Base-by-base conservation (phyloP, 1,139 yeast genomes). In the Saccharomycopsis hybrid region DNA sequence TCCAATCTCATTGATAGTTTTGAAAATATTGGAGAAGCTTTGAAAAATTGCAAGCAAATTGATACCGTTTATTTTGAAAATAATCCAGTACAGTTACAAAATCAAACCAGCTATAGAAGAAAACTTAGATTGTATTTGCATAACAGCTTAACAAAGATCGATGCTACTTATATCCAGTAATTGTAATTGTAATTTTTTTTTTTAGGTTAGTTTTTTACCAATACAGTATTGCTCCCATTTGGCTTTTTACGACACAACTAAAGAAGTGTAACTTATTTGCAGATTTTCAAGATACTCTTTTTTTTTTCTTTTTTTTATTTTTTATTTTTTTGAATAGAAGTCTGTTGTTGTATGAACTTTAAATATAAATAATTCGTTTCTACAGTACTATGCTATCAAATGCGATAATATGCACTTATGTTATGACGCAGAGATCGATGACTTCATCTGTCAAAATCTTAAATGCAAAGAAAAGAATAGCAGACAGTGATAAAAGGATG, bases 61-160 rank as follows among this genome's bases (percentile, higher is more conserved):
- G 95, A 89, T 52, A 88, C 96, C 0, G 96, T 94, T 4, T 94
- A 94, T 62, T 80, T 94, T 58, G 98, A 94, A 67, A 92, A 94
- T n/a, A 92, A 90, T 60, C 97, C 97, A 1, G 65, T 94, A 13
- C 61, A 70, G 32, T 13, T 46, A 18, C 67, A 77, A 30, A 85
- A 85, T 57, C 80, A 82, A 27, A 82, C 95, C 2, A 82, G 92
- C 44, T 94, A 94, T 63, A 76, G 97, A 61, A 80, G 95, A 62
- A 92, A 92, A 63, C 65, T 94, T 45, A 77, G 77, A 57, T 71
- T 92, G 60, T 76, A 84, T 51, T 70, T 92, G 56, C 87, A 87
- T 1, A 81, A 85, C 1, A 76, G 83, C n/a, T 69, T 94, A 51
- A 71, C 77, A 46, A 95, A 94, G 67, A 88, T 94, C 52, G 97